phyloP scores from a whole-genome alignment of 108 stramenopile species.

The Stephanodiscus minutulus region DNA sequence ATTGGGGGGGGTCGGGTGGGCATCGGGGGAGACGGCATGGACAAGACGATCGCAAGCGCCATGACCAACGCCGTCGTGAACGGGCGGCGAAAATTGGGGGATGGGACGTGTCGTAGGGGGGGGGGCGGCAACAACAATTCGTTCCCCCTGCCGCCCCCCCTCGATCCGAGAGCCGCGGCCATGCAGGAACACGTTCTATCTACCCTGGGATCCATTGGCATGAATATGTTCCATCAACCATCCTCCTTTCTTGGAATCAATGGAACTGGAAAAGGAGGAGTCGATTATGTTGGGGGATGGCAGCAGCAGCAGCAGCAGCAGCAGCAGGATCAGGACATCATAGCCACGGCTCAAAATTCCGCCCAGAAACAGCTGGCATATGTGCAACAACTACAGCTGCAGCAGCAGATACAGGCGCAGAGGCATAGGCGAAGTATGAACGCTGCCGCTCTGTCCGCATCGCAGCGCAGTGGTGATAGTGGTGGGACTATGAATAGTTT shows the following conservation, averaged over 20 bases:
- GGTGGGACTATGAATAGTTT: not conserved
- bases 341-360: conserved; percentile 24
- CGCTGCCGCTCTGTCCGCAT: too few species aligned
- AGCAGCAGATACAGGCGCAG: conserved; percentile 34
- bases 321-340: conserved; percentile 10
- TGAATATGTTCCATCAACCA: not conserved
- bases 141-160: not conserved
- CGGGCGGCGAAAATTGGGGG: not conserved
- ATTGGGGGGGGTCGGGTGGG: not conserved
- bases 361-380: conserved; percentile 40
- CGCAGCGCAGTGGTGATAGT: not conserved
- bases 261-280: conserved; percentile 2
- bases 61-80: not conserved
- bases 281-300: not conserved
- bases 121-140: not conserved
- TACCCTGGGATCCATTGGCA: conserved; percentile 4
- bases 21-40: not conserved
- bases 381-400: conserved; percentile 32
- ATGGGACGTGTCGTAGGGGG: not conserved
- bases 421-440: conserved; percentile 19
- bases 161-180: conserved; percentile 14
- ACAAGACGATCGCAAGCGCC: not conserved
- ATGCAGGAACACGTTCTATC: conserved; percentile 33
- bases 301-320: conserved; percentile 2
- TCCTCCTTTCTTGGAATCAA: not conserved